Percentiles rank a stretch among this genome's conserved stretches.
Evolutionary conservation across 148 eudicot species (phyloP).

Genomic region (Arbutus unedo): DNA sequence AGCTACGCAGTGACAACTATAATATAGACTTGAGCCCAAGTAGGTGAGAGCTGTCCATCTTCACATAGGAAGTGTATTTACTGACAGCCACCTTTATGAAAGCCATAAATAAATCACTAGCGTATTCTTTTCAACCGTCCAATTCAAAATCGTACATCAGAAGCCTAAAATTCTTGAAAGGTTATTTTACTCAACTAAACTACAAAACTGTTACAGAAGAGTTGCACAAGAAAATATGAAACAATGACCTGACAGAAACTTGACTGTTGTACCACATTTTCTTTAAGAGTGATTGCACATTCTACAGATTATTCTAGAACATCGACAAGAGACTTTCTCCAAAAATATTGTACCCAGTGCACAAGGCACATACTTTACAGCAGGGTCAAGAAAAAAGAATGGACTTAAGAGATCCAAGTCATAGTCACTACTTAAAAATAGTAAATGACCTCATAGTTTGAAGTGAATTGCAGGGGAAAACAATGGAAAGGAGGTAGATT

Average conservation of each 20-base stretch:
- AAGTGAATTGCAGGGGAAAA: not conserved
- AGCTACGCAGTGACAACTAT: conserved; percentile 7
- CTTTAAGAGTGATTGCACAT: not conserved
- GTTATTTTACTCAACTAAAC: not conserved
- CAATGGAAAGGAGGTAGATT: not conserved
- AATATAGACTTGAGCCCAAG: not conserved
- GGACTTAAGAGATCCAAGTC: not conserved
- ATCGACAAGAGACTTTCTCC: not conserved
- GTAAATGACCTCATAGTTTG: not conserved
- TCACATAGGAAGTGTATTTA: not conserved
- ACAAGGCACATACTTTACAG: not conserved
- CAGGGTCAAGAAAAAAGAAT: not conserved
- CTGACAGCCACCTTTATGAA: not conserved
- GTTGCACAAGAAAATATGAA: not conserved
- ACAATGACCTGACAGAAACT: not conserved
- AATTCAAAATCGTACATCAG: not conserved
- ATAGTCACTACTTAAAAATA: not conserved
- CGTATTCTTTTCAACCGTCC: not conserved
- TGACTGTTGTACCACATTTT: not conserved
- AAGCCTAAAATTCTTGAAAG: not conserved
- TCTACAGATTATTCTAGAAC: not conserved
- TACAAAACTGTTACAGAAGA: not conserved
- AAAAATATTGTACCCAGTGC: not conserved
- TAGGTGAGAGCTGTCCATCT: not conserved
- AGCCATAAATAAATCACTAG: not conserved